Base-by-base conservation (phyloP, 2,329 filamentous ascomycete species). In the Thermothelomyces thermophilus region DNA sequence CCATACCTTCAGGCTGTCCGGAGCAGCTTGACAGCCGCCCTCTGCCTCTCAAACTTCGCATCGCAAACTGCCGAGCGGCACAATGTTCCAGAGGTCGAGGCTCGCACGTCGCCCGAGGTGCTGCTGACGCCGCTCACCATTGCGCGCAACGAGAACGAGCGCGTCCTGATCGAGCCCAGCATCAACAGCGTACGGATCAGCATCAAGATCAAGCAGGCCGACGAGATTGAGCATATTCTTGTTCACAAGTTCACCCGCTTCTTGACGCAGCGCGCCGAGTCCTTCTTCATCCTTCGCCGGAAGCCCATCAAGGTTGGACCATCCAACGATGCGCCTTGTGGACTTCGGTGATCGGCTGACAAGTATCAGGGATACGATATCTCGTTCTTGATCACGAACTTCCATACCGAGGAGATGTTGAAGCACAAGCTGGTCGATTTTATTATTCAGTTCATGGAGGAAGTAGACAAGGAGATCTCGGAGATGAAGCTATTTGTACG, bases 401-500 rank as follows among this genome's bases (percentile, higher is more conserved):
- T 93, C 75, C 93, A 98, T 64, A 97, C 93, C 4, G 93, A 97
- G 70, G 87, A 94, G 67, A 95, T 98, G 90, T 70, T 97, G 66
- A 97, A 97, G 76, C 91, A 98, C 68, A 97, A 98, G 75, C 77
- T 98, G 60, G 94, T 98, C 30, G 93, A 98, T 68, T 98, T 98
- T 64, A 95, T 98, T 60, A 96, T 98, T 58, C 85, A 97, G 65
- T 98, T 98, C 65, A 97, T 98, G 91, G 91, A 98, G 70, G 93
- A 98, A 68, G 94, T 98, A 4, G 94, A 98, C 70, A 98, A 98
- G 77, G 93, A 98, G 70, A 98, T 98, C 53, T 97, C 93, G 3
- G 94, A 98, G 73, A 97, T 98, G 93, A 98, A 98, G 79, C 85
- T 98, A 63, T 98, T 98, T 70, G 91, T 96, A 79, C 60, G 88